Percentiles rank a stretch among this genome's conserved stretches.
These are phyloP conservation scores for Mycena leptocephala DNA, from an alignment of 768 basidiomycete species.

Conservation along the genomic window DNA sequence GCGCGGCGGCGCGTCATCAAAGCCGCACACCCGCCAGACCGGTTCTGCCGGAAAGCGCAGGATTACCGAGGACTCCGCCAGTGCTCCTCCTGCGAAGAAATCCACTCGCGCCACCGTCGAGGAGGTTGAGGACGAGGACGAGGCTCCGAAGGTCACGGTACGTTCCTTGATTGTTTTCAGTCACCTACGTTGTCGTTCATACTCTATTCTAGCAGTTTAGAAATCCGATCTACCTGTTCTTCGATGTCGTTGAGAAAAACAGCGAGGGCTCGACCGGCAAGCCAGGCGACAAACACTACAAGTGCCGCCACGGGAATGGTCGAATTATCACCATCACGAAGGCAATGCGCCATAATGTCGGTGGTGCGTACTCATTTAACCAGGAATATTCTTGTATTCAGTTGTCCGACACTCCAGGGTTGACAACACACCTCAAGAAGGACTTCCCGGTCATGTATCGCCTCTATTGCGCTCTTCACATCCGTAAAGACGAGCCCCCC, in stretches of 20 bases:
- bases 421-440: constrained; percentile 12
- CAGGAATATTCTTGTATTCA: no score
- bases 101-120: background rate
- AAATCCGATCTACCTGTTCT: constrained; percentile 41
- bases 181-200: no score
- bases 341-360: constrained; percentile 26
- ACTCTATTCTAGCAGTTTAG: background rate
- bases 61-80: background rate
- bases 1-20: background rate
- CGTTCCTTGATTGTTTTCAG: no score
- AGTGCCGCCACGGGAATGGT: constrained; percentile 35
- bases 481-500: background rate
- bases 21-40: background rate
- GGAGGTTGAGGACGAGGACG: constrained; percentile 7
- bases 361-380: no score
- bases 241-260: constrained; percentile 25
- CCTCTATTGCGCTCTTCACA: background rate
- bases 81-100: background rate
- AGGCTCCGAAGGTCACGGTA: background rate
- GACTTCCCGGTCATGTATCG: constrained; percentile 9
- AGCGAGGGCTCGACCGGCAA: constrained; percentile 22
- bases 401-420: background rate
- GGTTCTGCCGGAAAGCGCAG: background rate
- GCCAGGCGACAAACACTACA: constrained; percentile 39
- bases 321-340: constrained; percentile 22